Conservation (phyloP, 768 basidiomycete species). For the Leccinum arenicola region DNA sequence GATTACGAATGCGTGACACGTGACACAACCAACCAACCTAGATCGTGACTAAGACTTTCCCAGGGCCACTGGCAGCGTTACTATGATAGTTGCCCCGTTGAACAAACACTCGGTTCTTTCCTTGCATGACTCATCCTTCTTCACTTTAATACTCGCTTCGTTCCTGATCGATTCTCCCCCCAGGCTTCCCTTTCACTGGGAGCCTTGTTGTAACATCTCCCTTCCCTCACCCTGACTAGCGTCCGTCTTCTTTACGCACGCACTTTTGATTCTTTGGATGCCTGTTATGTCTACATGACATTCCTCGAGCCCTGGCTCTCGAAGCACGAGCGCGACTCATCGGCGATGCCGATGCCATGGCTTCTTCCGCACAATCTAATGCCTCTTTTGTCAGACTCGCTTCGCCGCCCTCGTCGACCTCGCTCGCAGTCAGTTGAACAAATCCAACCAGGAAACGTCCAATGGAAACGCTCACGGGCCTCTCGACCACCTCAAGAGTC, state of each 20-base stretch:
- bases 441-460: constrained; percentile 31
- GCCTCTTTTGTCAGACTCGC: constrained; percentile 53
- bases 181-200: constrained; percentile 79
- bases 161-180: constrained; percentile 11
- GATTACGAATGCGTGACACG: constrained; percentile 16
- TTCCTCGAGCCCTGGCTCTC: constrained; percentile 61
- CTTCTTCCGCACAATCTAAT: constrained; percentile 48
- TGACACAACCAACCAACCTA: not conserved
- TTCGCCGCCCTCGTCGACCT: constrained; percentile 48
- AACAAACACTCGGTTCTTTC: constrained; percentile 41
- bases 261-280: constrained; percentile 40
- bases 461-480: constrained; percentile 22
- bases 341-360: constrained; percentile 48
- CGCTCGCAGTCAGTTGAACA: constrained; percentile 43
- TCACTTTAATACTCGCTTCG: not conserved
- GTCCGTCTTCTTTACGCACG: constrained; percentile 33
- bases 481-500: constrained; percentile 32
- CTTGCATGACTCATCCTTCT: too few species aligned
- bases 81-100: constrained; percentile 17
- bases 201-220: constrained; percentile 58
- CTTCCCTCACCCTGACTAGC: constrained; percentile 60
- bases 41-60: too few species aligned
- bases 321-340: constrained; percentile 55
- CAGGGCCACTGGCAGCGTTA: too few species aligned
- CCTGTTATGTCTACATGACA: constrained; percentile 58